A percentile compares a stretch with the other conserved stretches of the same genome.
Evolutionary conservation across 208 protist genomes (phyloP).

Genomic region (Trypanosomatidae sp.): DNA sequence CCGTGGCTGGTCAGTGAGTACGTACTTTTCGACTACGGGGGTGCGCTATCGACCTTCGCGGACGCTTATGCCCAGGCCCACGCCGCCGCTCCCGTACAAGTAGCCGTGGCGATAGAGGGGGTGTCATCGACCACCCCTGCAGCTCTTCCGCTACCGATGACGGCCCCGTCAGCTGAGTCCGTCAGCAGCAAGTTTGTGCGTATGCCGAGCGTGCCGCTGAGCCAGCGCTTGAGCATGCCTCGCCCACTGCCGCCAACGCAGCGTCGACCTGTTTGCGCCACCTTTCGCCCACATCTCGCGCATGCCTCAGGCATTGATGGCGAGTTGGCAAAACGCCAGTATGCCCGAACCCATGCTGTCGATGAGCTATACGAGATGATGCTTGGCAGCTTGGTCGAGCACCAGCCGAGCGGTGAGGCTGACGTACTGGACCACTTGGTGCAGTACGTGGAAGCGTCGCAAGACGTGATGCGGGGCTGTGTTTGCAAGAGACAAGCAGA

Average conservation of each 20-base stretch:
- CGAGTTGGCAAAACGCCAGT: slow-evolving; percentile 19
- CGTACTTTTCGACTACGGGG: slow-evolving; percentile 62
- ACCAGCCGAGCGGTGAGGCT: slow-evolving; percentile 35
- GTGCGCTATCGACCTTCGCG: slow-evolving; percentile 34
- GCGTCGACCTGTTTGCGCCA: neutral
- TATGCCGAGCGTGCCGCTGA: slow-evolving; percentile 27
- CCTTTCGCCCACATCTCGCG: neutral
- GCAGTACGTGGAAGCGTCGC: slow-evolving; percentile 39
- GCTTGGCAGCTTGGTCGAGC: slow-evolving; percentile 40
- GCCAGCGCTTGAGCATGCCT: slow-evolving; percentile 13
- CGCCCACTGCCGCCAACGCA: slow-evolving; percentile 13
- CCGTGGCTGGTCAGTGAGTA: slow-evolving; percentile 60
- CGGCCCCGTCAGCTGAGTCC: neutral
- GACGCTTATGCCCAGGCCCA: neutral
- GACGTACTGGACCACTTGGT: slow-evolving; percentile 65
- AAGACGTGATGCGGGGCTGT: slow-evolving; percentile 17
- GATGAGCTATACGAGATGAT: slow-evolving; percentile 71
- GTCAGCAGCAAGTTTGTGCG: slow-evolving; percentile 13
- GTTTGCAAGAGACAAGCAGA: slow-evolving; percentile 16
- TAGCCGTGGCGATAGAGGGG: neutral
- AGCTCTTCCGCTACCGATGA: neutral
- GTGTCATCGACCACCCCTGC: neutral
- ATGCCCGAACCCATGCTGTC: slow-evolving; percentile 49
- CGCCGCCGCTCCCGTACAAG: neutral
- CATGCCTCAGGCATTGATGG: neutral